phyloP scores from a whole-genome alignment of 306 rosid genomes.

The Albizia julibrissin region DNA sequence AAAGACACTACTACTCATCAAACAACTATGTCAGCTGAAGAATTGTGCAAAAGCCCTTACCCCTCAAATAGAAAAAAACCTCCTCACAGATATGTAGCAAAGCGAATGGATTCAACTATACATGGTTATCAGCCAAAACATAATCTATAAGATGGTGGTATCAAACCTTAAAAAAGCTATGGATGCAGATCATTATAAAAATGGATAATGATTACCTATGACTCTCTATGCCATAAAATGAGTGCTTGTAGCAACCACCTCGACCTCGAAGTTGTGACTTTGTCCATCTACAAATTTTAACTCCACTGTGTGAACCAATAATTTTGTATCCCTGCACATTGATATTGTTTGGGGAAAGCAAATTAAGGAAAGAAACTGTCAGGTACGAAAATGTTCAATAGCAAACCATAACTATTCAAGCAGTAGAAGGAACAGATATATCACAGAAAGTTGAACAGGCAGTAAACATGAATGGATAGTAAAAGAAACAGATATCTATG shows the following conservation, averaged over 20 bases:
- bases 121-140: not conserved
- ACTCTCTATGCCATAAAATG: constrained; percentile 99
- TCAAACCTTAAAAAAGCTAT: not conserved
- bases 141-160: not conserved
- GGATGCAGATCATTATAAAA: not conserved
- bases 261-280: constrained; percentile 97
- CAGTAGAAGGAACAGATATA: constrained; percentile 4
- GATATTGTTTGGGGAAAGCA: constrained; percentile 22
- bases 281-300: constrained; percentile 98
- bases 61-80: not conserved
- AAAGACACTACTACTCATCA: not conserved
- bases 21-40: not conserved
- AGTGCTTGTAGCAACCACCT: constrained; percentile 98
- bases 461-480: constrained; percentile 1
- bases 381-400: constrained; percentile 31
- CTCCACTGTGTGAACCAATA: constrained; percentile 95
- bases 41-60: not conserved
- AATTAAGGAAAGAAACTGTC: not conserved
- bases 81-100: not conserved
- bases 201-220: constrained; percentile 63
- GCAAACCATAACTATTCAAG: constrained; percentile 5
- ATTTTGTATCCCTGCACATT: constrained; percentile 88
- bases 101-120: not conserved
- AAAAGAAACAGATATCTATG: not conserved
- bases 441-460: constrained; percentile 33